Evolutionary conservation across 805 yeast species (phyloP).

Genomic region (Kuraishia hungarica): DNA sequence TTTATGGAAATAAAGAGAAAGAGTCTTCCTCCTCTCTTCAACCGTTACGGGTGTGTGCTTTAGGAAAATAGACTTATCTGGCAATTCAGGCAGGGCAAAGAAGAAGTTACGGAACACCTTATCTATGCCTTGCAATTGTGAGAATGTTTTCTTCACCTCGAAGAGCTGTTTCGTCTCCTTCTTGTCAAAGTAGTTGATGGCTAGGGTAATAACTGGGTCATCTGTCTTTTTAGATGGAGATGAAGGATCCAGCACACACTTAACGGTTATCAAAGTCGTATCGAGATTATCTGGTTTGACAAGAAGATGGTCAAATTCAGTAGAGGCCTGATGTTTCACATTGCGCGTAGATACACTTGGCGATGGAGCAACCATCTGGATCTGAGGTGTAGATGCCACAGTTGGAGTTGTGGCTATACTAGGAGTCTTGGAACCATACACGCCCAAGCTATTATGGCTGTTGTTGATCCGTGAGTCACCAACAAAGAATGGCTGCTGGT

Average conservation of each 20-base stretch:
- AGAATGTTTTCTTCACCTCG: constrained; percentile 57
- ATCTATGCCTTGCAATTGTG: constrained; percentile 57
- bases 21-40: constrained; percentile 44
- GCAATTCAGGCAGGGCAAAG: constrained; percentile 53
- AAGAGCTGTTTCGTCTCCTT: constrained; percentile 54
- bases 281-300: constrained; percentile 15
- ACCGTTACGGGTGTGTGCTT: constrained; percentile 57
- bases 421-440: neutral
- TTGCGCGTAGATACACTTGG: neutral
- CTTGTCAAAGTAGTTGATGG: constrained; percentile 51
- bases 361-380: neutral
- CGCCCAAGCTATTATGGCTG: neutral
- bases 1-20: constrained; percentile 53
- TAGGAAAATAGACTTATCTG: constrained; percentile 51
- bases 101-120: constrained; percentile 43
- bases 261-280: constrained; percentile 20
- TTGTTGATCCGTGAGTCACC: neutral
- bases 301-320: neutral
- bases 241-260: constrained; percentile 19
- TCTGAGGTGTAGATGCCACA: neutral
- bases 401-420: neutral
- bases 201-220: constrained; percentile 53
- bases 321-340: neutral
- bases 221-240: constrained; percentile 31
- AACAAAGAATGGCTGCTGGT: neutral